Evolutionary conservation across 2,329 filamentous ascomycete species (phyloP).

Genomic region (Lachnellula willkommii): DNA sequence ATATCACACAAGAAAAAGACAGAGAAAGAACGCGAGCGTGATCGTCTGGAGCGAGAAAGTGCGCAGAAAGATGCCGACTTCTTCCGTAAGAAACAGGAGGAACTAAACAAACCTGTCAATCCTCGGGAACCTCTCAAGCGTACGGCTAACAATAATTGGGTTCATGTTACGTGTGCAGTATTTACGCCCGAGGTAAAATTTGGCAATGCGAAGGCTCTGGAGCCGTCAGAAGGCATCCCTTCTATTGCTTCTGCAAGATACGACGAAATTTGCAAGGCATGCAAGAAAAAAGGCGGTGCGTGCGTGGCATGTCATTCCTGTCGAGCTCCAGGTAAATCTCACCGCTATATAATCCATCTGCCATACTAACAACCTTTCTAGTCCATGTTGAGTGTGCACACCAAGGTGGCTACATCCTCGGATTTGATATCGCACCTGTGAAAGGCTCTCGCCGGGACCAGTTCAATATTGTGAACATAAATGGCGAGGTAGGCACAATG

Average conservation of each 20-base stretch:
- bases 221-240: slow-evolving; percentile 84
- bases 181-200: slow-evolving; percentile 94
- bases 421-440: slow-evolving; percentile 84
- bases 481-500: slow-evolving; percentile 75
- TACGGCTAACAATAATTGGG: slow-evolving; percentile 96
- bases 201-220: slow-evolving; percentile 73
- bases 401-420: slow-evolving; percentile 73
- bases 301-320: slow-evolving; percentile 80
- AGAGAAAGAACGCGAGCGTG: slow-evolving; percentile 85
- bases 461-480: slow-evolving; percentile 72
- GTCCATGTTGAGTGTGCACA: slow-evolving; percentile 89
- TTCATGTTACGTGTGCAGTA: slow-evolving; percentile 87
- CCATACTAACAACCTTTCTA: slow-evolving; percentile 13
- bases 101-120: slow-evolving; percentile 73
- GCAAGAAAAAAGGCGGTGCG: slow-evolving; percentile 69
- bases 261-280: slow-evolving; percentile 76
- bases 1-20: slow-evolving; percentile 80
- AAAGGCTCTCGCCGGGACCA: slow-evolving; percentile 84
- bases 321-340: slow-evolving; percentile 40
- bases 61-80: slow-evolving; percentile 73
- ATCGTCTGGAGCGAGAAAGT: slow-evolving; percentile 78
- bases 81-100: slow-evolving; percentile 77
- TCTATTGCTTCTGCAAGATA: slow-evolving; percentile 70
- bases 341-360: not conserved
- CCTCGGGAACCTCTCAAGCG: slow-evolving; percentile 89